Evolutionary conservation across 2,329 filamentous ascomycete genomes (phyloP).

Genomic region (Orbilia quercus): DNA sequence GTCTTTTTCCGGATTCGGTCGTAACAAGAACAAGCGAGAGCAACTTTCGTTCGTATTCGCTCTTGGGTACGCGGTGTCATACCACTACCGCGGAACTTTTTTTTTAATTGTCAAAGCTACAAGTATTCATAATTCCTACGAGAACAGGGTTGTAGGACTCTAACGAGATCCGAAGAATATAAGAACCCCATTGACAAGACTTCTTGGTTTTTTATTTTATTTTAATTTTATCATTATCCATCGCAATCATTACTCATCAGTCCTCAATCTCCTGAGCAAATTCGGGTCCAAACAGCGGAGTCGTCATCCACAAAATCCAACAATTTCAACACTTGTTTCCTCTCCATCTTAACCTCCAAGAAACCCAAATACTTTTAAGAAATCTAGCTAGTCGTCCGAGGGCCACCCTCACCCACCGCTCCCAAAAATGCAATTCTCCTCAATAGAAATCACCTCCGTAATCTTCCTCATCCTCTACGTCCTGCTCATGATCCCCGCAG

Average conservation of each 20-base stretch:
- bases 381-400: neutral
- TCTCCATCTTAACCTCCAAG: too few species aligned
- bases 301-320: slow-evolving; percentile 24
- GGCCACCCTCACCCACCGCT: neutral
- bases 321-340: slow-evolving; percentile 26
- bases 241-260: slow-evolving; percentile 14
- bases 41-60: slow-evolving; percentile 18
- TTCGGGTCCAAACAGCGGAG: neutral
- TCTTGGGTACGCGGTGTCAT: too few species aligned
- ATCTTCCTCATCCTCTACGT: slow-evolving; percentile 40
- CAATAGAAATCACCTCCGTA: slow-evolving; percentile 47
- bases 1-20: slow-evolving; percentile 47
- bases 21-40: slow-evolving; percentile 12
- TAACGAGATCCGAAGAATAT: slow-evolving; percentile 1
- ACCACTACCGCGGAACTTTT: too few species aligned
- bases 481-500: slow-evolving; percentile 41
- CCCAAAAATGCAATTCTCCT: slow-evolving; percentile 36
- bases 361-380: neutral
- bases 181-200: slow-evolving; percentile 17
- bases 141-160: too few species aligned
- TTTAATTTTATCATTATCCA: slow-evolving; percentile 17
- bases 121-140: too few species aligned
- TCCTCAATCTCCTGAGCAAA: neutral
- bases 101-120: too few species aligned
- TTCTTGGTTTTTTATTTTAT: slow-evolving; percentile 5